These are phyloP conservation scores for Dillenia turbinata DNA, from an alignment of 164 flowering plant genomes.

Conservation along the genomic window DNA sequence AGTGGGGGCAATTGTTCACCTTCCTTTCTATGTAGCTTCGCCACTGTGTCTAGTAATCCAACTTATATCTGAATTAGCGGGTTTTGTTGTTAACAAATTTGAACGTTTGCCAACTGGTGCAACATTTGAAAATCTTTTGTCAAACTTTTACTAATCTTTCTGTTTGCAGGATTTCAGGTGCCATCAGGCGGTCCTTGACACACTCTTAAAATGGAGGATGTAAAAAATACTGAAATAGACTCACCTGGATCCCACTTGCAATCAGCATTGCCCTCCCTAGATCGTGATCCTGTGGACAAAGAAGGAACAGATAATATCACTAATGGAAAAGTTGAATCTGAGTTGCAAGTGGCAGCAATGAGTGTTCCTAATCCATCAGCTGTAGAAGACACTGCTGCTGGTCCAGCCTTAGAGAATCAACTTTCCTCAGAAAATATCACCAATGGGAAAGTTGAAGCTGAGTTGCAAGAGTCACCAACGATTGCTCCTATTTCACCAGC, in stretches of 20 bases:
- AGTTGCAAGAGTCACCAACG: not conserved
- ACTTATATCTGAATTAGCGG: no score
- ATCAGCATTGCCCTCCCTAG: slow-evolving; percentile 13
- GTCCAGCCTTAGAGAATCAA: not conserved
- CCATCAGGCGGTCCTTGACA: slow-evolving; percentile 10
- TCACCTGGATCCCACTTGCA: slow-evolving; percentile 24
- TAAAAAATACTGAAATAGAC: slow-evolving; percentile 18
- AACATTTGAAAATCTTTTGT: no score
- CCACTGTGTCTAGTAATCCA: no score
- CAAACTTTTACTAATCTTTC: no score
- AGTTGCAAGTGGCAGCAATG: slow-evolving; percentile 2
- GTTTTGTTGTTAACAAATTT: no score
- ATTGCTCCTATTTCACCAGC: slow-evolving; percentile 1
- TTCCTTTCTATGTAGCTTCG: no score
- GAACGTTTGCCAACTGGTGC: no score
- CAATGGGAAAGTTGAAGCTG: slow-evolving; percentile 12
- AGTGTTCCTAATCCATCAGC: slow-evolving; percentile 13
- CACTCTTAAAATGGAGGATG: slow-evolving; percentile 38
- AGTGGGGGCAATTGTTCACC: no score
- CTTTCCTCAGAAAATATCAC: not conserved
- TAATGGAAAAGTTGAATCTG: slow-evolving; percentile 19
- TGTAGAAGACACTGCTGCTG: slow-evolving; percentile 14
- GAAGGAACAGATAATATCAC: slow-evolving; percentile 9
- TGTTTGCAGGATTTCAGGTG: slow-evolving; percentile 11
- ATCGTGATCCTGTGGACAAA: slow-evolving; percentile 8